Conservation (phyloP, 129 eudicot species). For the Pulicaria dysenterica region DNA sequence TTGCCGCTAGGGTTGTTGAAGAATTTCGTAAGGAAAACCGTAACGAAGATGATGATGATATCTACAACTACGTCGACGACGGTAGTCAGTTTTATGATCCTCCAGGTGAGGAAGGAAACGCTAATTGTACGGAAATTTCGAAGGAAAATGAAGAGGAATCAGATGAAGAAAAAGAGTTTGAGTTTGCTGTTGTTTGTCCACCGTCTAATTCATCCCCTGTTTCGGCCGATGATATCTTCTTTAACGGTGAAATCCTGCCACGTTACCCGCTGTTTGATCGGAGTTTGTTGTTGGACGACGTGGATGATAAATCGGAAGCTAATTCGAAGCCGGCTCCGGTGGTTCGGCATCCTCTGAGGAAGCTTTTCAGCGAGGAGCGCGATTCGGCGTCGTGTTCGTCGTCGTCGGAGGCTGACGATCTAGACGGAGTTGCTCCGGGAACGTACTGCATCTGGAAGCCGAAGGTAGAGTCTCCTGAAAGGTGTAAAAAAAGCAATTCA, state of each 20-base stretch:
- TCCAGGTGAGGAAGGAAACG: background rate
- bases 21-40: constrained; percentile 43
- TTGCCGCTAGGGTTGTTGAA: constrained; percentile 66
- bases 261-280: constrained; percentile 60
- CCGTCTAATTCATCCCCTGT: constrained; percentile 37
- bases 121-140: background rate
- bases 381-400: constrained; percentile 61
- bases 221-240: constrained; percentile 69
- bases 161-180: constrained; percentile 59
- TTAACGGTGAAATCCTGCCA: constrained; percentile 67
- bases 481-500: constrained; percentile 65
- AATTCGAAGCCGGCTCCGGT: constrained; percentile 22
- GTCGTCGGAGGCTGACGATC: constrained; percentile 62
- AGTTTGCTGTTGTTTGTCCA: constrained; percentile 43
- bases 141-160: constrained; percentile 13
- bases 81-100: background rate
- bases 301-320: background rate
- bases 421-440: constrained; percentile 57
- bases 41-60: constrained; percentile 28
- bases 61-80: constrained; percentile 6
- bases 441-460: constrained; percentile 80
- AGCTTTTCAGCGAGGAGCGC: constrained; percentile 60
- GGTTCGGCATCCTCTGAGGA: constrained; percentile 49
- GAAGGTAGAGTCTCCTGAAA: constrained; percentile 34
- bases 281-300: constrained; percentile 38